Conservation (phyloP, 352 stramenopile genomes). For the Phytopythium litorale region DNA sequence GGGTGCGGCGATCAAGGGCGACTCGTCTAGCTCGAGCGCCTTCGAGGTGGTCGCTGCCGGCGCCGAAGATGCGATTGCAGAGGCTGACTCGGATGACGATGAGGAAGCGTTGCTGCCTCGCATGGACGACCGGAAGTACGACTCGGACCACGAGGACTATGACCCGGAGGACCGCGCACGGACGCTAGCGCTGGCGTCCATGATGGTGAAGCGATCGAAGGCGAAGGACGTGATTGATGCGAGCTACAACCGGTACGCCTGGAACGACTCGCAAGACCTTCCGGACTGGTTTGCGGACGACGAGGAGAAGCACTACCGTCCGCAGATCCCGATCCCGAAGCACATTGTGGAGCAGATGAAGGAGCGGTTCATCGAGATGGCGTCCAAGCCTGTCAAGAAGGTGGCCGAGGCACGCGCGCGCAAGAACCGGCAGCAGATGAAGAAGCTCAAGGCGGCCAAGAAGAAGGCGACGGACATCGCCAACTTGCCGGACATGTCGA, state of each 20-base stretch:
- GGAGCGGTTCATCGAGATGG: conserved; percentile 94
- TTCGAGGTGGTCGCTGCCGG: conserved; percentile 48
- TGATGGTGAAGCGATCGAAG: conserved; percentile 97
- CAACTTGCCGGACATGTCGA: conserved; percentile 95
- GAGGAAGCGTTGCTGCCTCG: conserved; percentile 35
- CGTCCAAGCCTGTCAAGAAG: conserved; percentile 98
- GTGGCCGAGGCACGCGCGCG: conserved; percentile 96
- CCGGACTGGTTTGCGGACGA: conserved; percentile 98
- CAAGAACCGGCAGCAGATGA: conserved; percentile 93
- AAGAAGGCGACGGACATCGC: conserved; percentile 97
- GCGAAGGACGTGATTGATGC: conserved; percentile 98
- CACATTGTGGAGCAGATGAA: conserved; percentile 98
- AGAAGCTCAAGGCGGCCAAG: conserved; percentile 96
- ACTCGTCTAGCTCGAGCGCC: conserved; percentile 15
- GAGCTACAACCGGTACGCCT: conserved; percentile 99
- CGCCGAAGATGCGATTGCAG: conserved; percentile 34
- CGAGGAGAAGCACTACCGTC: conserved; percentile 96
- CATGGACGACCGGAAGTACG: conserved; percentile 91
- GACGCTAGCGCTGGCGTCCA: conserved; percentile 95
- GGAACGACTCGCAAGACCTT: conserved; percentile 96
- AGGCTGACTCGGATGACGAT: conserved; percentile 32
- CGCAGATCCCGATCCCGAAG: conserved; percentile 96
- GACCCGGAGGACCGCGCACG: conserved; percentile 96
- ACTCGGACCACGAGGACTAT: conserved; percentile 97
- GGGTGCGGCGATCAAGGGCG: conserved; percentile 49